phyloP scores from a whole-genome alignment of 1,284 basidiomycete species.

The Ustilago cynodontis region DNA sequence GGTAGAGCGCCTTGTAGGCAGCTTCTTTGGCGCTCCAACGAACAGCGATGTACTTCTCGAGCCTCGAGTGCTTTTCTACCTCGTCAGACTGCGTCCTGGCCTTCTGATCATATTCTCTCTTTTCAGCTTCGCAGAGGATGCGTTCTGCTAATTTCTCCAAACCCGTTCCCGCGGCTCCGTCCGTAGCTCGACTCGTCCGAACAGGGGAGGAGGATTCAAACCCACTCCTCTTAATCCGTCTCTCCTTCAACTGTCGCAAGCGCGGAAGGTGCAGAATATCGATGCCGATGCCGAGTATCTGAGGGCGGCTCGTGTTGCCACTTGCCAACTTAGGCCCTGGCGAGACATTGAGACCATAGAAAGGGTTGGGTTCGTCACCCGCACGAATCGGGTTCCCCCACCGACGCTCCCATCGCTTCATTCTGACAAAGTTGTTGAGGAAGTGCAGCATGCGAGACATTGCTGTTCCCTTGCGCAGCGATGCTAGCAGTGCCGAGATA shows the following conservation, averaged over 20 bases:
- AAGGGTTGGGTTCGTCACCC: constrained; percentile 67
- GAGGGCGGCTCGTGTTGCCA: background rate
- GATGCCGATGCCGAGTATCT: constrained; percentile 64
- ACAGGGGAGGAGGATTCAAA: background rate
- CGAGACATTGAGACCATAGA: constrained; percentile 56
- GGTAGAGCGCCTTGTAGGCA: constrained; percentile 86
- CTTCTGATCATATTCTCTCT: constrained; percentile 11
- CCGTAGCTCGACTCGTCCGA: background rate
- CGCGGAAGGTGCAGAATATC: constrained; percentile 60
- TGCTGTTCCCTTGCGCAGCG: constrained; percentile 60
- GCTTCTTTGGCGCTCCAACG: constrained; percentile 80
- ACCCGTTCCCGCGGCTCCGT: background rate
- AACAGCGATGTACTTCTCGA: constrained; percentile 30
- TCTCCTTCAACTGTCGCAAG: constrained; percentile 35
- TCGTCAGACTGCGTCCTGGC: constrained; percentile 10
- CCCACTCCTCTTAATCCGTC: constrained; percentile 7
- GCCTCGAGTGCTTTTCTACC: background rate
- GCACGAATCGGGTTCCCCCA: constrained; percentile 69
- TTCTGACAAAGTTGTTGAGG: constrained; percentile 63
- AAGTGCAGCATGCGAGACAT: constrained; percentile 55
- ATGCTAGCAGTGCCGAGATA: constrained; percentile 64
- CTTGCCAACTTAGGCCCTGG: constrained; percentile 13
- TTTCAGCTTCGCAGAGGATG: constrained; percentile 28
- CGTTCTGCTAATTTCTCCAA: constrained; percentile 47
- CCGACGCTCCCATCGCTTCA: constrained; percentile 63